Evolutionary conservation across 495 filamentous ascomycete genomes (phyloP).

Genomic region (Echria macrotheca): DNA sequence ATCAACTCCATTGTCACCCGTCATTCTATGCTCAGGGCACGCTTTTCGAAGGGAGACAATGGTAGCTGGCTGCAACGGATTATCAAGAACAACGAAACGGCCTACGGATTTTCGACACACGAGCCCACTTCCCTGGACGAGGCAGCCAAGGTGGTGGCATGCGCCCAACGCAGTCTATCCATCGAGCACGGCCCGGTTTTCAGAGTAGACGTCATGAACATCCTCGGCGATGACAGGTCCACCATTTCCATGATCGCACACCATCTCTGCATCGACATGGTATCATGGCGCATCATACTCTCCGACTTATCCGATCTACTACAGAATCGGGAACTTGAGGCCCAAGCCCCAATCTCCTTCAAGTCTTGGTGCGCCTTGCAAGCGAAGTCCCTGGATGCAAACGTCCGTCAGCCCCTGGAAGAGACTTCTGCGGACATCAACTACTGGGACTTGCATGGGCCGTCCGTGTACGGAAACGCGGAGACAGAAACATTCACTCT

Average conservation of each 20-base stretch:
- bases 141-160: constrained; percentile 5
- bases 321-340: too few species aligned
- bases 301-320: too few species aligned
- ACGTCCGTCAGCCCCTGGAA: constrained; percentile 12
- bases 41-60: constrained; percentile 39
- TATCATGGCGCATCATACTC: constrained; percentile 58
- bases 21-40: constrained; percentile 58
- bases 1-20: constrained; percentile 45
- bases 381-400: constrained; percentile 12
- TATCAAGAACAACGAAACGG: constrained; percentile 10
- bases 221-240: constrained; percentile 25
- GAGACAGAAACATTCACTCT: constrained; percentile 18
- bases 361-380: constrained; percentile 48
- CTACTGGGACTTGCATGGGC: constrained; percentile 27
- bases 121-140: constrained; percentile 11
- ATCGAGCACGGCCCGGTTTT: constrained; percentile 37
- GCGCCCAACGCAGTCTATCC: constrained; percentile 16
- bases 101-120: constrained; percentile 20
- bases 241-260: constrained; percentile 50
- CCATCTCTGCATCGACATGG: constrained; percentile 54
- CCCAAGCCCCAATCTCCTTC: constrained; percentile 45
- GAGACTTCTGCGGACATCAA: constrained; percentile 13
- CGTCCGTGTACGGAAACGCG: constrained; percentile 17
- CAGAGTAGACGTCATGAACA: constrained; percentile 36
- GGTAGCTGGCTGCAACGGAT: constrained; percentile 23